Evolutionary conservation across 805 yeast genomes (phyloP).

Genomic region (Teunomyces cretensis): DNA sequence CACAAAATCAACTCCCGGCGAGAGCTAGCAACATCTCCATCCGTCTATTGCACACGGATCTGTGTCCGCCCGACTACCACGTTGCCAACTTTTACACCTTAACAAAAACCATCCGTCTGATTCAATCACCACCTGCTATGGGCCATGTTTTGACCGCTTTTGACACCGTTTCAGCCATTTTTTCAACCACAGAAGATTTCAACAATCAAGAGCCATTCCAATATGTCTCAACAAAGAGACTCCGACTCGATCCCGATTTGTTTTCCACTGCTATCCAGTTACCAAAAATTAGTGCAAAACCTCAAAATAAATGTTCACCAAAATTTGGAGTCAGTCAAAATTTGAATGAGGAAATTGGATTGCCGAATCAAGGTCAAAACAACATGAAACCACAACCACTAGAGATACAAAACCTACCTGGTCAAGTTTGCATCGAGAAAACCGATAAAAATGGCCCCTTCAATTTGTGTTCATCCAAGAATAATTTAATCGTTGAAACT

Average conservation of each 20-base stretch:
- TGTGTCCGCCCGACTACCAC: not conserved
- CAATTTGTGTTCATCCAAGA: too few species aligned
- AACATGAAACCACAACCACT: too few species aligned
- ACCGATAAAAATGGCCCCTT: too few species aligned
- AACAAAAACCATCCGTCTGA: not conserved
- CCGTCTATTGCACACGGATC: slow-evolving; percentile 1
- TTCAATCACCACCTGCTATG: not conserved
- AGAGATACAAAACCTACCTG: too few species aligned
- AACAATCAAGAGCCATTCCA: not conserved
- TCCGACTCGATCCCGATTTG: not conserved
- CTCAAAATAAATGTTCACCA: not conserved
- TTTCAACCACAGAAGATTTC: not conserved
- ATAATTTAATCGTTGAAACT: too few species aligned
- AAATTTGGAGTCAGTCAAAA: too few species aligned
- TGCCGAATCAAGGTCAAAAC: too few species aligned
- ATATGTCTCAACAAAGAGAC: not conserved
- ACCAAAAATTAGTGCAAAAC: not conserved
- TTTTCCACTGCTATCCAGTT: not conserved
- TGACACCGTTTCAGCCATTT: not conserved
- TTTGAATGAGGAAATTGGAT: too few species aligned
- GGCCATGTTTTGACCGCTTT: not conserved
- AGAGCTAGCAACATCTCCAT: not conserved
- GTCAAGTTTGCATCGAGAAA: too few species aligned
- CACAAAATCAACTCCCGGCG: not conserved
- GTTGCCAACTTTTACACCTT: not conserved